A percentile compares a stretch with the other conserved stretches of the same genome.
Evolutionary conservation across 169 alveolate genomes (phyloP).

Genomic region (Plasmodium reichenowi): DNA sequence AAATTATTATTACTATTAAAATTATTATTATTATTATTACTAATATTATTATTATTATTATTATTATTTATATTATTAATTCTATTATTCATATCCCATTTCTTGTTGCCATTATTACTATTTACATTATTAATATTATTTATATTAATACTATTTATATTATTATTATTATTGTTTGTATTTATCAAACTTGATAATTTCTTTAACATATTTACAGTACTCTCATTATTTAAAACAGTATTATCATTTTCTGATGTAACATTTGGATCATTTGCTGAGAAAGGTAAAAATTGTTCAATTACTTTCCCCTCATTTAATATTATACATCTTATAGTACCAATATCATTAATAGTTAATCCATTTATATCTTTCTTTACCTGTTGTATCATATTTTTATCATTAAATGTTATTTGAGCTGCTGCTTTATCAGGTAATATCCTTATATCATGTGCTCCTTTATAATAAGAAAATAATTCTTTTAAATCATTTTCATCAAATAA

Average conservation of each 20-base stretch:
- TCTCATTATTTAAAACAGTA: conserved; percentile 14
- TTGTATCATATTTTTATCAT: conserved; percentile 74
- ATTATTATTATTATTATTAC: not conserved
- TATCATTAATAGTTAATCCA: conserved; percentile 67
- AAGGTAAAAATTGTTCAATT: conserved; percentile 70
- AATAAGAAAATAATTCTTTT: conserved; percentile 56
- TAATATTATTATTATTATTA: not conserved
- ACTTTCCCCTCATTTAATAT: conserved; percentile 66
- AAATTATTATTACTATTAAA: not conserved
- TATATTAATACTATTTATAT: too few relatives aligned
- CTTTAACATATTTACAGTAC: conserved; percentile 52
- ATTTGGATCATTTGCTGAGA: conserved; percentile 68
- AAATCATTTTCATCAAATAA: conserved; percentile 65
- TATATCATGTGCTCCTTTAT: conserved; percentile 66
- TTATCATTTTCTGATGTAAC: not conserved
- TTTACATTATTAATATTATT: not conserved
- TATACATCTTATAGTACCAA: conserved; percentile 75
- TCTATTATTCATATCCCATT: conserved; percentile 34
- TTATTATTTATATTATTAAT: conserved; percentile 27
- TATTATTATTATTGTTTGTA: not conserved
- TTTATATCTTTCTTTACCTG: conserved; percentile 73
- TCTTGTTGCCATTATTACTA: not conserved
- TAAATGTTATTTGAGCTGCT: conserved; percentile 76
- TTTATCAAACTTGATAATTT: conserved; percentile 49
- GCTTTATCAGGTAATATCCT: conserved; percentile 58